These are phyloP conservation scores for Eutrema heterophyllum DNA, from an alignment of 345 rosid species.

Conservation along the genomic window DNA sequence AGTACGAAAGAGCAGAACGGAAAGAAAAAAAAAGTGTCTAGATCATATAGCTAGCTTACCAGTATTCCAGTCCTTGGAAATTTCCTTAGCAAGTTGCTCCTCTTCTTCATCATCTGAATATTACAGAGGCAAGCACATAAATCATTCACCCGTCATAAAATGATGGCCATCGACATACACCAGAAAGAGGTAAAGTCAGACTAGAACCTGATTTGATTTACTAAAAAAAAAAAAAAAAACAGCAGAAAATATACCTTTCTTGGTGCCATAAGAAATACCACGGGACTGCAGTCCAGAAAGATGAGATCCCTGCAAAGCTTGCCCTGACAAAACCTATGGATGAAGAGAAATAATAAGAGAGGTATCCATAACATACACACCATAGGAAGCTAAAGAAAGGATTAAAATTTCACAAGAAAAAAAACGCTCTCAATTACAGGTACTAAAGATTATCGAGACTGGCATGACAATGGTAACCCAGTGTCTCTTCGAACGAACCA, in stretches of 20 bases:
- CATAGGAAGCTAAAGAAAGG: not conserved
- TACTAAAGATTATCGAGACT: not conserved
- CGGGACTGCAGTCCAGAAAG: slow-evolving; percentile 38
- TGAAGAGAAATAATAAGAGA: not conserved
- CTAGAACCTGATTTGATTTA: not conserved
- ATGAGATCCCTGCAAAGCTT: slow-evolving; percentile 47
- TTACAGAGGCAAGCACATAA: not conserved
- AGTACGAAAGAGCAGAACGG: not conserved
- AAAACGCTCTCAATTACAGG: not conserved
- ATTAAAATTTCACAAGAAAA: not conserved
- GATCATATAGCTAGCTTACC: slow-evolving; percentile 33
- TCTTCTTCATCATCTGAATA: slow-evolving; percentile 80
- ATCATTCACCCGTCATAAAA: not conserved
- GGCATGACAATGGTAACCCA: not conserved
- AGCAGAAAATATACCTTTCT: slow-evolving; percentile 42
- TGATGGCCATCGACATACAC: not conserved
- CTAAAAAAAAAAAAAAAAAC: not conserved
- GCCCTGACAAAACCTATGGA: slow-evolving; percentile 54
- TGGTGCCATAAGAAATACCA: slow-evolving; percentile 51
- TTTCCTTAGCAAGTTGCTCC: slow-evolving; percentile 83
- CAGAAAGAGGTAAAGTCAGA: not conserved
- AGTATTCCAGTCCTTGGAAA: slow-evolving; percentile 98
- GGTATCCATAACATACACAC: not conserved
- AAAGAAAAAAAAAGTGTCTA: not conserved
- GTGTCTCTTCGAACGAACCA: not conserved